Percentiles rank a stretch among this genome's conserved stretches.
Conservation (phyloP, 2,329 filamentous ascomycete species). For the Leptodontidium sp. region DNA sequence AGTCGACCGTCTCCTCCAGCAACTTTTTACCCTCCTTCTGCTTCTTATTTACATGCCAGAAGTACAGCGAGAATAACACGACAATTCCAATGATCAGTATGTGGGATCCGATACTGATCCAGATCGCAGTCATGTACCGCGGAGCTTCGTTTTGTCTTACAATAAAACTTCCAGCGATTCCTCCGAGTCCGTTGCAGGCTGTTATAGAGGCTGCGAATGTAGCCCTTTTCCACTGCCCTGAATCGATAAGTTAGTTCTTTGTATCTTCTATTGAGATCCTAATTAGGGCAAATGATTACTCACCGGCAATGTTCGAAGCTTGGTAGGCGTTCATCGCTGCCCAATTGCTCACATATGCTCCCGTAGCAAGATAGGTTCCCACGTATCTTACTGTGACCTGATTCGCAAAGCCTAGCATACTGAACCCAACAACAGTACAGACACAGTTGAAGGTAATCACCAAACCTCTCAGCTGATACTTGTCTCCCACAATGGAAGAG, state of each 20-base stretch:
- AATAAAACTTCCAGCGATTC: constrained; percentile 77
- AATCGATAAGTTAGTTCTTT: neutral
- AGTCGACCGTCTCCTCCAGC: constrained; percentile 53
- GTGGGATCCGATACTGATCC: constrained; percentile 72
- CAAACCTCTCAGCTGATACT: constrained; percentile 52
- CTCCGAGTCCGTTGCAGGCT: constrained; percentile 80
- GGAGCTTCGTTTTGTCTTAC: constrained; percentile 68
- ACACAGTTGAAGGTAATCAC: constrained; percentile 45
- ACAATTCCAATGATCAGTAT: constrained; percentile 65
- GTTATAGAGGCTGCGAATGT: constrained; percentile 81
- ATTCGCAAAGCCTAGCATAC: constrained; percentile 44
- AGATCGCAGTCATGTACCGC: constrained; percentile 69
- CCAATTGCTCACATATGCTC: constrained; percentile 80
- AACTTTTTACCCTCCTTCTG: constrained; percentile 56
- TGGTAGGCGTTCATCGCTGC: constrained; percentile 81
- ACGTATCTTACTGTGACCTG: constrained; percentile 44
- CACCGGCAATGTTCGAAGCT: constrained; percentile 81
- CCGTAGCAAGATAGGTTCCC: constrained; percentile 58
- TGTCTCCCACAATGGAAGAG: constrained; percentile 66
- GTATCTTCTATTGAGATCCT: neutral
- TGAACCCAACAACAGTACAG: constrained; percentile 43
- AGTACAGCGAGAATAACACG: constrained; percentile 59
- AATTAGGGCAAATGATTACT: neutral
- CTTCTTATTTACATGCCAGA: constrained; percentile 58
- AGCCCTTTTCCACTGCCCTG: constrained; percentile 83